Base-by-base conservation (phyloP, 306 rosid species). In the Prunus armeniaca region DNA sequence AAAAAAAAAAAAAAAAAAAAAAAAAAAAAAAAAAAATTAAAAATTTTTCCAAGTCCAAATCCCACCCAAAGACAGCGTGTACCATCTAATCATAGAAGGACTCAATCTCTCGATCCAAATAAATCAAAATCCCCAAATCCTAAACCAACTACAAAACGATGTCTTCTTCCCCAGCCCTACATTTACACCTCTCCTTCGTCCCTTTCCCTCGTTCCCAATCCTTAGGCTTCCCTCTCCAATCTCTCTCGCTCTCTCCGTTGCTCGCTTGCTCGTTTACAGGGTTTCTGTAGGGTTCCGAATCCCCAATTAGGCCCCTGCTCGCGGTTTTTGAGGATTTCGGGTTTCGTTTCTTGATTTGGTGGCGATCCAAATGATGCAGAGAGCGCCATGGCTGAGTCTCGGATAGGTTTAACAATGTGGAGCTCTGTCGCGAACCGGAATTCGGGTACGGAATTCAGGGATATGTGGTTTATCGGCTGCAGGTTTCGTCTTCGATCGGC, bases 401-500 rank as follows among this genome's bases (percentile, higher is more conserved):
- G 86, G 87, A 47, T 73, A 73, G 65, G 70, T 71, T 49, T 82
- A 28, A 86, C 24, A 46, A 24, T 56, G 58, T 43, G 15, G n/a
- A 27, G 19, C 3, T 55, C 32, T n/a, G 51, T 55, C 30, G 61
- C 14, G 15, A 61, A 25, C 61, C 47, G 68, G 56, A 56, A 9
- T 61, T 76, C 67, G 69, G 54, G 28, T 2, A 84, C 85, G 89
- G 87, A 69, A 68, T 72, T 76, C 55, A 65, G 63, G 24, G 13
- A 69, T 17, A 70, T 80, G 77, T 73, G 56, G 61, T 82, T 84
- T 50, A 2, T 85, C 70, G 87, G 86, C 47, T 79, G 84, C 82
- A 87, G 88, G 22, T 85, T 85, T 71, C 91, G 84, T 10, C 82
- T 81, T 30, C 88, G 80, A 79, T 85, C 89, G 89, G 82, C 86